Evolutionary conservation across 2,329 filamentous ascomycete genomes (phyloP).

Genomic region (Chaetomiaceae sp.): DNA sequence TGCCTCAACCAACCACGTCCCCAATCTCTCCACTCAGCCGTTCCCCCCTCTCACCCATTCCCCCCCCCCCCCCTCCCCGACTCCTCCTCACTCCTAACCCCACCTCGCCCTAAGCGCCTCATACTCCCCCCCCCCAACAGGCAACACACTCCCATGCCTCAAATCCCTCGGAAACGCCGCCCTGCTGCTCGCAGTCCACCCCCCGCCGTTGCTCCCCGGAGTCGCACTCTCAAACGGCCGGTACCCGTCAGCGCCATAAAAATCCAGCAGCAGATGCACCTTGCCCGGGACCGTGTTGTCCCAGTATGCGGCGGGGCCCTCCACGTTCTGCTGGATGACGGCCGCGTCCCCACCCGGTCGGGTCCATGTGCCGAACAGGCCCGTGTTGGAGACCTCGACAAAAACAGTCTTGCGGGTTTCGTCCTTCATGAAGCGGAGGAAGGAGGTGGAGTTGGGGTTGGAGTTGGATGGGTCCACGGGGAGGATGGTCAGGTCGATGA

Average conservation of each 20-base stretch:
- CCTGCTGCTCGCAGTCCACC: conserved; percentile 42
- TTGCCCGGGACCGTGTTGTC: conserved; percentile 38
- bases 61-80: not conserved
- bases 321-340: conserved; percentile 39
- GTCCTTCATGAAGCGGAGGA: conserved; percentile 52
- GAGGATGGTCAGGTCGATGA: conserved; percentile 55
- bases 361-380: conserved; percentile 49
- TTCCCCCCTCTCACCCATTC: not conserved
- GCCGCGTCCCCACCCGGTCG: conserved; percentile 40
- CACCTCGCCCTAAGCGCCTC: conserved; percentile 37
- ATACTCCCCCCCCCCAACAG: conserved; percentile 40
- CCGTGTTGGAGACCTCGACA: conserved; percentile 42
- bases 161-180: conserved; percentile 42
- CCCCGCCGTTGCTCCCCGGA: conserved; percentile 37
- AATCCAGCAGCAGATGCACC: conserved; percentile 46
- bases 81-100: conserved; percentile 21
- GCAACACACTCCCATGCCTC: conserved; percentile 48
- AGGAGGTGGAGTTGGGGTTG: conserved; percentile 30
- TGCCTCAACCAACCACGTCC: not conserved
- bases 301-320: conserved; percentile 41
- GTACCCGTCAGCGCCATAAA: conserved; percentile 45
- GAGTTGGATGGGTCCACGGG: conserved; percentile 32
- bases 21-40: not conserved
- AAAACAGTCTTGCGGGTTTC: conserved; percentile 49
- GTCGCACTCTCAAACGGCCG: conserved; percentile 43